Base-by-base conservation (phyloP, 2,329 filamentous ascomycete species). In the Aspergillus brasiliensis region DNA sequence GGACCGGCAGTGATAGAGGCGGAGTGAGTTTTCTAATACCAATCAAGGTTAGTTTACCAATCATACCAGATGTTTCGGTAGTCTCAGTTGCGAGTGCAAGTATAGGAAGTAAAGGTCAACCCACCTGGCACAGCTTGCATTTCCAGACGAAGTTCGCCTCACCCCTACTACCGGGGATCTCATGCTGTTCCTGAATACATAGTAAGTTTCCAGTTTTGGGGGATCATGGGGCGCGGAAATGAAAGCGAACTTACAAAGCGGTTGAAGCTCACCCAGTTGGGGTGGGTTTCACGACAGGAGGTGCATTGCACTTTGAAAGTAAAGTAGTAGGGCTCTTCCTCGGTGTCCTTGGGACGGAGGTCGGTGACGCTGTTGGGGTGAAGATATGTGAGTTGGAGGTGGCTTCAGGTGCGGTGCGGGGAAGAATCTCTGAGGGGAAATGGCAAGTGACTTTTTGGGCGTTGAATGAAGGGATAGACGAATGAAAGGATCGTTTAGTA, bases 121-220 rank as follows among this genome's bases (percentile, higher is more conserved):
- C 15, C 4, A 95, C 92, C 86, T 95, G 96, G 88, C 95, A 99
- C 74, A 95, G 94, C 79, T 96, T 97, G 84, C 95, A 99, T 77
- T 88, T 93, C 94, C 95, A 99, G n/a, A 99, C 95, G 77, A 99
- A 99, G 78, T 98, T 98, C 62, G 95, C 95, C 77, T 98, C 93
- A 65, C 95, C 95, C 71, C 92, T 86, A 76, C 93, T 97, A 37
- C 93, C 93, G 65, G 91, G 95, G 76, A 97, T 88, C 65, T 97
- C 92, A 73, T 96, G 93, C 71, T 83, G 84, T 74, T 98, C 94
- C 92, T 97, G 63, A 15, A 58, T 51, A n/a, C 6, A 25, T 38
- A 37, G 38, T 21, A 28, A 46, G 47, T 5, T 28, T 19, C 11
- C 38, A 4, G 3, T 5, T 5, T 53, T 2, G 10, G 19, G 6